Conservation (phyloP, 176 grass and related monocot species). For the Elaeis guineensis region DNA sequence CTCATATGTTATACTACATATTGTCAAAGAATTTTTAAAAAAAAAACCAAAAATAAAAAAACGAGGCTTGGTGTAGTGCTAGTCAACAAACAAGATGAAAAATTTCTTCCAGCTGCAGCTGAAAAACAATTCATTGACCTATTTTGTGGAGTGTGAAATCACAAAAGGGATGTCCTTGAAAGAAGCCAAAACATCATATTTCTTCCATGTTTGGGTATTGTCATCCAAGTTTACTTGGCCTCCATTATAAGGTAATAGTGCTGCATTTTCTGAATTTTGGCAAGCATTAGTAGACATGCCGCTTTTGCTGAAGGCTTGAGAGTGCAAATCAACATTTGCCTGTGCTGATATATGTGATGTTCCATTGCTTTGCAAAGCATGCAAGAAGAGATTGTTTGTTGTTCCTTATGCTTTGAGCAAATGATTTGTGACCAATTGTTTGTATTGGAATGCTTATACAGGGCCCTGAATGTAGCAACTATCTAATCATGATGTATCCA, state of each 20-base stretch:
- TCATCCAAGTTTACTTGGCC: slow-evolving; percentile 24
- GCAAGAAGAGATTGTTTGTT: slow-evolving; percentile 31
- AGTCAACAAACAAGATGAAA: no score
- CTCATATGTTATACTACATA: no score
- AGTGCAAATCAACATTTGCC: slow-evolving; percentile 10
- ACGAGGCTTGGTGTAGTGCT: no score
- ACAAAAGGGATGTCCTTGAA: slow-evolving; percentile 26
- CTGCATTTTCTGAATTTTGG: slow-evolving; percentile 39
- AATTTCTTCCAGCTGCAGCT: no score
- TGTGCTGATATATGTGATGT: slow-evolving; percentile 22
- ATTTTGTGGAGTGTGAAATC: slow-evolving; percentile 27
- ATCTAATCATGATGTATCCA: slow-evolving; percentile 3
- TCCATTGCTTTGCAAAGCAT: slow-evolving; percentile 19
- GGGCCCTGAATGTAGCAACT: slow-evolving; percentile 29
- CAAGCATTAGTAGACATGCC: slow-evolving; percentile 23
- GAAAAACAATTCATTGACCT: slow-evolving; percentile 11
- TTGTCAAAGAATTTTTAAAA: no score
- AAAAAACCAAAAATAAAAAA: no score
- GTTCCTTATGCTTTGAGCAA: slow-evolving; percentile 32
- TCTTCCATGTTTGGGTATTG: slow-evolving; percentile 25
- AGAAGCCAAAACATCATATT: slow-evolving; percentile 15
- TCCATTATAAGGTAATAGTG: slow-evolving; percentile 1
- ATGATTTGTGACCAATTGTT: slow-evolving; percentile 47
- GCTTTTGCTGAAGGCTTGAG: slow-evolving; percentile 14
- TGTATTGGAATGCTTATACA: slow-evolving; percentile 14